Conservation (phyloP, 139 green algal species). For the Coelastrella sp. region DNA sequence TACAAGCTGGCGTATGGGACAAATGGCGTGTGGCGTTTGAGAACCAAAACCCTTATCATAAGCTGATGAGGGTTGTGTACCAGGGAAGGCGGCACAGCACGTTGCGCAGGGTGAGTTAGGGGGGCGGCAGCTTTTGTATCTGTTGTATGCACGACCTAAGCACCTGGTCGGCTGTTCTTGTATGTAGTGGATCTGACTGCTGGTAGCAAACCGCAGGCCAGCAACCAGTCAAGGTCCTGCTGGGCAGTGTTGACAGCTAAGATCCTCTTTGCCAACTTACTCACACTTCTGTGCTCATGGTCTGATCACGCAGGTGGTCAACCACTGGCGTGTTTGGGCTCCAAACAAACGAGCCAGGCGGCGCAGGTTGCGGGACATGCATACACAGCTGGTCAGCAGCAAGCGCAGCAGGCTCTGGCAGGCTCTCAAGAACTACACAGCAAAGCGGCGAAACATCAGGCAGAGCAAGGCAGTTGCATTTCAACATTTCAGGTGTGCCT, state of each 20-base stretch:
- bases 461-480: not conserved
- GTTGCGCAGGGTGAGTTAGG: not conserved
- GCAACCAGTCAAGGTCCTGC: too few species aligned
- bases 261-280: too few species aligned
- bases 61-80: conserved; percentile 31
- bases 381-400: not conserved
- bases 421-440: conserved; percentile 14
- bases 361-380: conserved; percentile 2
- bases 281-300: not conserved
- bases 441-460: not conserved
- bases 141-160: too few species aligned
- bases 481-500: conserved; percentile 38
- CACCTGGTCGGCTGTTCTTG: not conserved
- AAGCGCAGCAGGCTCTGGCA: conserved; percentile 1
- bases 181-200: not conserved
- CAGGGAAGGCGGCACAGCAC: conserved; percentile 5
- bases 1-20: conserved; percentile 43
- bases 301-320: not conserved
- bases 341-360: conserved; percentile 21
- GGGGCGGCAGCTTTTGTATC: too few species aligned
- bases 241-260: too few species aligned
- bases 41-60: conserved; percentile 2
- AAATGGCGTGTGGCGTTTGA: conserved; percentile 37
- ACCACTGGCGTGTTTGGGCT: conserved; percentile 32
- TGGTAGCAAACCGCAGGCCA: not conserved